Base-by-base conservation (phyloP, 2,329 filamentous ascomycete genomes). In the Endoconidiophora polonica region DNA sequence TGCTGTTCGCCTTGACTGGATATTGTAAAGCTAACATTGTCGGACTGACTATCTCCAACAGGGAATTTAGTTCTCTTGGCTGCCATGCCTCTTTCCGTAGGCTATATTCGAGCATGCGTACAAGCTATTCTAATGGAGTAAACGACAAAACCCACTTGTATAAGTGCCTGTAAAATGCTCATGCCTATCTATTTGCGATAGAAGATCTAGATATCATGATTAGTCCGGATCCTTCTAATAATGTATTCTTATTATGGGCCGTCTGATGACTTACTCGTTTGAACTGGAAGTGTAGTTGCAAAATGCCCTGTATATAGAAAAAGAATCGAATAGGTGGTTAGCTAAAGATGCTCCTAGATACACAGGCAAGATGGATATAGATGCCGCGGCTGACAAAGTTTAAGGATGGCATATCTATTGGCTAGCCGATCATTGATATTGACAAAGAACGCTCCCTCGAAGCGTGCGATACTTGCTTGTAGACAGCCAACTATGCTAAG, bases 231-330 rank as follows among this genome's bases (percentile, higher is more conserved):
- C 23, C 36, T 14, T 49, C 18, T 33, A 26, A 37, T 44, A 22
- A 22, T 16, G 39, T 37, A 49, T 46, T 40, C 40, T 48, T 5
- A n/a, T 33, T 33, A 33, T 10, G 29, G 5, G 38, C 24, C n/a
- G n/a, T 6, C 20, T n/a, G 26, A 23, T 22, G 33, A 50, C 65
- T 61, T 65, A 93, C 87, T 78, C 94, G 94, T 66, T 96, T 98
- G 72, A 96, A 95, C 65, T 95, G 88, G 64, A 98, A 98, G 63
- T 96, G 90, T 52, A 98, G 75, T 67, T 95, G 88, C 52, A 98
- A 69, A 58, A 96, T 94, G 48, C 90, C 90, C 85, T 93, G 61
- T 56, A 53, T 10, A 33, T 33, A 52, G 16, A 18, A 18, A 18
- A 18, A 57, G 44, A 29, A 49, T 49, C 54, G 54, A 50, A 53